phyloP scores from a whole-genome alignment of 2,329 filamentous ascomycete genomes.

The Talaromyces marneffei region DNA sequence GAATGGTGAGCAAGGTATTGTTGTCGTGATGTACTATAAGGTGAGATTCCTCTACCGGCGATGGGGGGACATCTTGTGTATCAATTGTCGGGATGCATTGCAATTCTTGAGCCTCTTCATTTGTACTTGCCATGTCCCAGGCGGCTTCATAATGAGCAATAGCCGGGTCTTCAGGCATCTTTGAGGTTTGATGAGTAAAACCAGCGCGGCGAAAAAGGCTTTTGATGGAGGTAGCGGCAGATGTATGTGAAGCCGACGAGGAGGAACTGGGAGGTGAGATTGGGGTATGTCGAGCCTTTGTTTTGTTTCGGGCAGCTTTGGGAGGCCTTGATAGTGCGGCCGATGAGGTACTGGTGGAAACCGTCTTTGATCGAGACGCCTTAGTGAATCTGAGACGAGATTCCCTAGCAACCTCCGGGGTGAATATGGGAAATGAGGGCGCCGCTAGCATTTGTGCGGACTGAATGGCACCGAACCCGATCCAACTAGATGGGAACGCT shows the following conservation, averaged over 20 bases:
- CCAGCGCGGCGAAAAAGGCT: conserved; percentile 27
- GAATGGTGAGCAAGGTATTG: conserved; percentile 12
- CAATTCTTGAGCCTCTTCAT: background rate
- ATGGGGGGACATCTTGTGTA: background rate
- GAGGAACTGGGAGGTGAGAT: background rate
- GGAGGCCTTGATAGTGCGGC: conserved; percentile 5
- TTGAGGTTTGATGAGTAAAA: conserved; percentile 28
- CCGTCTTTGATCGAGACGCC: background rate
- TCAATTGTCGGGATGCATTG: background rate
- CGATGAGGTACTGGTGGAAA: conserved; percentile 15
- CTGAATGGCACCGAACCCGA: conserved; percentile 4
- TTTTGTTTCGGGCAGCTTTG: background rate
- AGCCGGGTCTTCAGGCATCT: conserved; percentile 11
- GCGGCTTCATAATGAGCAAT: background rate
- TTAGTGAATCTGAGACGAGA: conserved; percentile 1
- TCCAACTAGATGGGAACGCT: background rate
- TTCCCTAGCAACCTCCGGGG: background rate
- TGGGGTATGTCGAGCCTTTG: conserved; percentile 17
- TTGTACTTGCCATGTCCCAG: background rate
- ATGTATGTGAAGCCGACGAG: conserved; percentile 2
- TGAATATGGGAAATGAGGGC: conserved; percentile 11
- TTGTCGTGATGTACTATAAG: background rate
- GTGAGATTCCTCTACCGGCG: background rate
- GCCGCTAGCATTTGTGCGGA: conserved; percentile 10
- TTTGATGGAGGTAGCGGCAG: conserved; percentile 4